phyloP scores from a whole-genome alignment of 495 filamentous ascomycete genomes.

The Neurospora sp. region DNA sequence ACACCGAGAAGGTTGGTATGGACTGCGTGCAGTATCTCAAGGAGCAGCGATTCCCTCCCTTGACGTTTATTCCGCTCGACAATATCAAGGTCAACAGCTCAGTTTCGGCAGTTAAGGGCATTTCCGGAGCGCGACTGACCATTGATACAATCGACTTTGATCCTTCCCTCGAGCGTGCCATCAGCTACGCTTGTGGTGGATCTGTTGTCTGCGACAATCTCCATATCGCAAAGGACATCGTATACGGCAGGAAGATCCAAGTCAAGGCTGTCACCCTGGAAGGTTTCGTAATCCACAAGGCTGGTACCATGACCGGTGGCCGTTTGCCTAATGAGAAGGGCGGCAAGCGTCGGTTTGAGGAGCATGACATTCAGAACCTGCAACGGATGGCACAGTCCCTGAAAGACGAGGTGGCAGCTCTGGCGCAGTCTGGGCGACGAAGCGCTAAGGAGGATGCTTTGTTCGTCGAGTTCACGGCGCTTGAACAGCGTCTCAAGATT shows the following conservation, averaged over 20 bases:
- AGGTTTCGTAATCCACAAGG: conserved; percentile 90
- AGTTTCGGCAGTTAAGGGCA: conserved; percentile 82
- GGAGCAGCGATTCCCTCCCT: conserved; percentile 73
- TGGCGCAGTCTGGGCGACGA: conserved; percentile 65
- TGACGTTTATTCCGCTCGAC: conserved; percentile 90
- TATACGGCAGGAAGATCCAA: conserved; percentile 74
- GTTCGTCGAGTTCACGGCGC: conserved; percentile 65
- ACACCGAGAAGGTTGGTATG: conserved; percentile 86
- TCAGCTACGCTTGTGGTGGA: conserved; percentile 89
- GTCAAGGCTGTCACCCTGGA: conserved; percentile 91
- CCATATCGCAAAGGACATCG: conserved; percentile 75
- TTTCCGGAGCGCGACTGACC: conserved; percentile 74
- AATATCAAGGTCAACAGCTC: conserved; percentile 88
- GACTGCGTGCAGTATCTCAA: conserved; percentile 92
- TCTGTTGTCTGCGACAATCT: conserved; percentile 91
- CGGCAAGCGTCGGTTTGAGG: conserved; percentile 75
- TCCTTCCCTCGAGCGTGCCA: conserved; percentile 73
- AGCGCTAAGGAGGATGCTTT: conserved; percentile 69
- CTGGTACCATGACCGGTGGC: conserved; percentile 95
- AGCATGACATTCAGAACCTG: conserved; percentile 75
- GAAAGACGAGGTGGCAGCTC: conserved; percentile 56
- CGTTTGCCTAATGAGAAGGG: conserved; percentile 61
- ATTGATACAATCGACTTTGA: conserved; percentile 97
- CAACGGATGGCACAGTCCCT: conserved; percentile 57
- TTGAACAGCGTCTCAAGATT: conserved; percentile 68